phyloP scores from a whole-genome alignment of 1,139 yeast species.

The Hemisphaericaspora subhashii region DNA sequence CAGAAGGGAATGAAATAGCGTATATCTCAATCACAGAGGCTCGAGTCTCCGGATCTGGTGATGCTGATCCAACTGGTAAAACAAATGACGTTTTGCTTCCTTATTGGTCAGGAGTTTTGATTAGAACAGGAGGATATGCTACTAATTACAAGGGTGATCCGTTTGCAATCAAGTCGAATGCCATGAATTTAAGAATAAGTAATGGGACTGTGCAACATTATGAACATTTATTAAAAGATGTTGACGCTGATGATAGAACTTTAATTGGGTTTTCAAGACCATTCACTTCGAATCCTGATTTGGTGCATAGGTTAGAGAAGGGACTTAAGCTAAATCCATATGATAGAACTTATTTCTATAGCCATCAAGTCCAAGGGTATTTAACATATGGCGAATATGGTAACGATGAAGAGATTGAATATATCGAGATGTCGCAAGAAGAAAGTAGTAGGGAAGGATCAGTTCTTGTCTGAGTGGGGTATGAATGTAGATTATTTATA shows the following conservation, averaged over 20 bases:
- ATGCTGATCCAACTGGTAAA: conserved; percentile 20
- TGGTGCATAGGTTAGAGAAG: conserved; percentile 34
- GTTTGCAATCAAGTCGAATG: conserved; percentile 17
- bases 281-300: conserved; percentile 51
- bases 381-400: conserved; percentile 17
- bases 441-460: conserved; percentile 12
- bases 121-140: conserved; percentile 20
- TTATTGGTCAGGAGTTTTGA: conserved; percentile 15
- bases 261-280: conserved; percentile 47
- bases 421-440: conserved; percentile 5
- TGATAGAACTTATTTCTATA: conserved; percentile 24
- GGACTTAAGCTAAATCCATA: conserved; percentile 18
- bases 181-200: conserved; percentile 11
- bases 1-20: conserved; percentile 18
- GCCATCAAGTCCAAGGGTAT: conserved; percentile 21
- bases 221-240: conserved; percentile 15
- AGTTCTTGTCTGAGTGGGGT: not conserved
- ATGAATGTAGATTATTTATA: too few species aligned
- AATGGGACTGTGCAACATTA: conserved; percentile 15
- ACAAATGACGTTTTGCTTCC: conserved; percentile 16
- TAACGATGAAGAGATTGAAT: conserved; percentile 11
- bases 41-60: conserved; percentile 18
- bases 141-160: conserved; percentile 16
- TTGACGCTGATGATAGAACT: conserved; percentile 28
- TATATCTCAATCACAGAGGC: conserved; percentile 26